Conservation (phyloP, 495 filamentous ascomycete genomes). For the Aspergillus mulundensis region DNA sequence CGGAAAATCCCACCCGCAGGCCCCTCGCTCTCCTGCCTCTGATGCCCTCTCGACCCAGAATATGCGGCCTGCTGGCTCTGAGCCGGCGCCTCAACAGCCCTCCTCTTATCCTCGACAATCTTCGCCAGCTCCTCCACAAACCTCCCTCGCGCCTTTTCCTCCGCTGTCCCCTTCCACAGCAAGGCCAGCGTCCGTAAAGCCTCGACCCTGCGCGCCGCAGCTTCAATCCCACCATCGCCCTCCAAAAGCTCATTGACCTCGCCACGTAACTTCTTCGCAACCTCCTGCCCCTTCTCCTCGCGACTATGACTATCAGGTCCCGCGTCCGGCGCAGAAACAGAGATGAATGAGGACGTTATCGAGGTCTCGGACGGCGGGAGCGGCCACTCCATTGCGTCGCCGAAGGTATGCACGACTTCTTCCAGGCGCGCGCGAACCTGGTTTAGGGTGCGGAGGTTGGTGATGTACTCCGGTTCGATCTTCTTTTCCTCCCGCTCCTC, state of each 20-base stretch:
- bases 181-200: slow-evolving; percentile 63
- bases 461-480: slow-evolving; percentile 65
- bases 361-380: slow-evolving; percentile 76
- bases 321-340: slow-evolving; percentile 72
- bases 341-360: slow-evolving; percentile 70
- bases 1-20: slow-evolving; percentile 74
- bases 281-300: slow-evolving; percentile 76
- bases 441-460: slow-evolving; percentile 74
- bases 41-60: slow-evolving; percentile 22
- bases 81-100: slow-evolving; percentile 52
- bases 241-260: slow-evolving; percentile 68
- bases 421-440: slow-evolving; percentile 79
- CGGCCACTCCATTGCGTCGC: slow-evolving; percentile 89
- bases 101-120: slow-evolving; percentile 53
- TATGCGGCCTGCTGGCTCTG: slow-evolving; percentile 20
- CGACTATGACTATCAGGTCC: slow-evolving; percentile 57
- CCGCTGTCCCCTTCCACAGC: slow-evolving; percentile 92
- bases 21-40: slow-evolving; percentile 41
- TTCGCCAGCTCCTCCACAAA: slow-evolving; percentile 75
- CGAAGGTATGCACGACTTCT: slow-evolving; percentile 81
- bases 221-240: slow-evolving; percentile 50
- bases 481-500: slow-evolving; percentile 10
- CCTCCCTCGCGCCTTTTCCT: slow-evolving; percentile 77
- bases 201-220: slow-evolving; percentile 66
- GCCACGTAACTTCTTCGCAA: slow-evolving; percentile 60